Evolutionary conservation across 1,139 yeast species (phyloP), one percentile per base, ranked within the genome.

Genomic region (Yamadazyma taylorii): DNA sequence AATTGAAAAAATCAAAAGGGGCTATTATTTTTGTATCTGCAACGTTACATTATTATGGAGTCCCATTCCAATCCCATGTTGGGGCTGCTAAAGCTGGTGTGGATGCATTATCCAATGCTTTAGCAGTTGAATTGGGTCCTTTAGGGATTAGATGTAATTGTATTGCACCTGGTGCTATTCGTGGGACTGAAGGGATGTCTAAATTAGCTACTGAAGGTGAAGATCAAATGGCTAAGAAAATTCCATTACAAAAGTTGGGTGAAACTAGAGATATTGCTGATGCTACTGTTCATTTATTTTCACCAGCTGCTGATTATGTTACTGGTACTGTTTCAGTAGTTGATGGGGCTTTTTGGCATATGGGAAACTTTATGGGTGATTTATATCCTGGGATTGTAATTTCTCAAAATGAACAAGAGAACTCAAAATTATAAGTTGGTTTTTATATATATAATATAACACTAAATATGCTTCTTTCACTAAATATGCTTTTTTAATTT

Each of bases 71-170:
- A 61, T 55, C 78, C 5, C 97, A 88, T 49, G 96, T 87, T 1
- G 85, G 89, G 2, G 96, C 97, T 0, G 96, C 96, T 5, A 89
- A 89, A 63, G 96, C 96, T 1, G 97, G 96, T 15, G 78, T 89
- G 24, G 97, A 90, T 56, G 94, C 96, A 0, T 66, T 89, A 31
- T 80, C 89, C 15, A 80, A 83, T 47, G 83, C 88, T 0, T 61
- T 89, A 44, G 95, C 96, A 0, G 89, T 86, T 7, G 97, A 89
- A 60, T 69, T 87, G 43, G 97, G 96, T 1, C 95, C 96, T 0
- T 56, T 85, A 40, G 96, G 97, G 3, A 76, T 89, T 33, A 73
- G 90, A 39, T 75, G 80, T 35, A 89, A 89, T 58, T 79, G 85
- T 55, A 76, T 89, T 46, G 96, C 96, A 1, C 97, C 97, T 0